Evolutionary conservation across 1,284 basidiomycete species (phyloP).

Genomic region (Mycosarcoma maydis): DNA sequence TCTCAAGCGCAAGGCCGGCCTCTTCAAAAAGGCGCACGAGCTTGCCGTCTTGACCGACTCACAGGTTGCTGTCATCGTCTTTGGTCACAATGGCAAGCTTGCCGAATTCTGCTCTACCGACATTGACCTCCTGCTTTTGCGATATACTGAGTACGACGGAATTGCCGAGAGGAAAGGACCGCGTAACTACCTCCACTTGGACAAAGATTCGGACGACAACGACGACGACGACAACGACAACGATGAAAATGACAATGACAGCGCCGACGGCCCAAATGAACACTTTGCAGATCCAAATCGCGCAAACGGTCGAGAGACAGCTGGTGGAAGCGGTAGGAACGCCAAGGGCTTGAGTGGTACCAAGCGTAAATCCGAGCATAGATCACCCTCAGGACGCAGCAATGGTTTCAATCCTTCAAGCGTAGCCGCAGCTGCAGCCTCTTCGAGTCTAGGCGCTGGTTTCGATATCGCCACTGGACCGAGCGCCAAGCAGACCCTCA

Average conservation of each 20-base stretch:
- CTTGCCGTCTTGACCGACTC: constrained; percentile 80
- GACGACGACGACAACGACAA: constrained; percentile 33
- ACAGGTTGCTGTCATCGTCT: constrained; percentile 77
- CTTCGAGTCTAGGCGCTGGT: background rate
- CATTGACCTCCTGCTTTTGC: constrained; percentile 53
- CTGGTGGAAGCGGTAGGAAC: background rate
- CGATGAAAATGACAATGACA: constrained; percentile 18
- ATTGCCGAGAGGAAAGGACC: constrained; percentile 44
- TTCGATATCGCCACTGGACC: constrained; percentile 5
- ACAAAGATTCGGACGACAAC: constrained; percentile 44
- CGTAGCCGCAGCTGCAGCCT: background rate
- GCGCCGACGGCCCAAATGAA: constrained; percentile 1
- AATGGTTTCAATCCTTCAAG: background rate
- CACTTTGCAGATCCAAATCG: background rate
- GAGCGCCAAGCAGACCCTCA: constrained; percentile 32
- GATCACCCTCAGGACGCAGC: constrained; percentile 8
- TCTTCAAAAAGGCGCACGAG: constrained; percentile 91
- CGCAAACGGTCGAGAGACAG: constrained; percentile 2
- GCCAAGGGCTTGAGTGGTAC: constrained; percentile 8
- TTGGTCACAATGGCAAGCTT: constrained; percentile 69
- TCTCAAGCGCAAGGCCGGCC: constrained; percentile 87
- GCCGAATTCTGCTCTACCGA: constrained; percentile 62
- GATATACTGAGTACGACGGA: constrained; percentile 55
- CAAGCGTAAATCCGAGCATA: constrained; percentile 28
- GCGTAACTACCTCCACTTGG: constrained; percentile 36